Evolutionary conservation across 1,139 yeast genomes (phyloP).

Genomic region (Ogataea hybrid): DNA sequence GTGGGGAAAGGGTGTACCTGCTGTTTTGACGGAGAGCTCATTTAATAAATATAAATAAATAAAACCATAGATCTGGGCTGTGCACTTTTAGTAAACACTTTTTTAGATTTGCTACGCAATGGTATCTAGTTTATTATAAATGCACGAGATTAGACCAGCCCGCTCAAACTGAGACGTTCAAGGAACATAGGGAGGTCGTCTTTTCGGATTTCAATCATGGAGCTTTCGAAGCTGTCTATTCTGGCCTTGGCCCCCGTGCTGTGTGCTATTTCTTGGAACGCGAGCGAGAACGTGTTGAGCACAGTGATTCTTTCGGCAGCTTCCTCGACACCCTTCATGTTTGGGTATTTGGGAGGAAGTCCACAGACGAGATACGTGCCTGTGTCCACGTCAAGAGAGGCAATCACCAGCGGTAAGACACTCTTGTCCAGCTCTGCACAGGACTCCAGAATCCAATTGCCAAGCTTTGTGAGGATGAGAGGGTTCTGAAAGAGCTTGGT

Average conservation of each 20-base stretch:
- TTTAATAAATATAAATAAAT: slow-evolving; percentile 4
- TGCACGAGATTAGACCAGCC: slow-evolving; percentile 31
- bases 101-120: background rate
- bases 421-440: slow-evolving; percentile 77
- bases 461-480: slow-evolving; percentile 75
- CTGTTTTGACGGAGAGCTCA: slow-evolving; percentile 9
- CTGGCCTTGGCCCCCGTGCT: slow-evolving; percentile 85
- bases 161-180: slow-evolving; percentile 66
- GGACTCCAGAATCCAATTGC: slow-evolving; percentile 88
- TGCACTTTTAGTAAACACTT: background rate
- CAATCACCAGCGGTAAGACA: slow-evolving; percentile 81
- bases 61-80: slow-evolving; percentile 5
- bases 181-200: slow-evolving; percentile 87
- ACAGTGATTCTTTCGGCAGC: slow-evolving; percentile 37
- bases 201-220: slow-evolving; percentile 84
- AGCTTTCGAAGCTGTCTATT: slow-evolving; percentile 91
- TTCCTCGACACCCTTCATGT: slow-evolving; percentile 37
- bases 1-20: slow-evolving; percentile 2
- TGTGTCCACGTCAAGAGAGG: slow-evolving; percentile 71
- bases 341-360: slow-evolving; percentile 77
- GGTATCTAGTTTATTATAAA: background rate
- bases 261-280: slow-evolving; percentile 82
- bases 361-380: slow-evolving; percentile 90
- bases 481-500: slow-evolving; percentile 80
- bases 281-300: slow-evolving; percentile 81